Conservation (phyloP, 371 early-diverging fungal genomes). For the Mucor sp. region DNA sequence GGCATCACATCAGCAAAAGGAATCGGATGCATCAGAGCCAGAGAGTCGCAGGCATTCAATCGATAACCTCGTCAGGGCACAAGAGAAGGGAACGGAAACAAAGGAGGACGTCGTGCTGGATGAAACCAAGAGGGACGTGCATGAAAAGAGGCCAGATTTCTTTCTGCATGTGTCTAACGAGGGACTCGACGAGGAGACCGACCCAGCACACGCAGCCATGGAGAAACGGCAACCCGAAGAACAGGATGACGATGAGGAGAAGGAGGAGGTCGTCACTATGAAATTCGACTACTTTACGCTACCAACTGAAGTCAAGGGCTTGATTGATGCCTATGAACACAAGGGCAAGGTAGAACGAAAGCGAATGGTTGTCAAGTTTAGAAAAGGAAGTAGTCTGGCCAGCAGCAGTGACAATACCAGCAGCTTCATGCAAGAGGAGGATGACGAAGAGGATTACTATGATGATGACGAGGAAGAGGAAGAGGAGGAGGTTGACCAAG, state of each 20-base stretch:
- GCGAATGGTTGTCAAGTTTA: slow-evolving; percentile 5
- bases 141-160: not conserved
- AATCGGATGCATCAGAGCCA: not conserved
- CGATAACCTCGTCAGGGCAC: slow-evolving; percentile 6
- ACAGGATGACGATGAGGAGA: not conserved
- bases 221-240: not conserved
- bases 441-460: slow-evolving; percentile 6
- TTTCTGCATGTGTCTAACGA: not conserved
- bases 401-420: slow-evolving; percentile 1
- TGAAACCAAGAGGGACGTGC: not conserved
- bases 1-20: not conserved
- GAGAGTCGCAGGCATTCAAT: slow-evolving; percentile 20
- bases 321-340: slow-evolving; percentile 25
- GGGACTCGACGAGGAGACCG: not conserved
- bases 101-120: not conserved
- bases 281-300: slow-evolving; percentile 37
- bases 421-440: not conserved
- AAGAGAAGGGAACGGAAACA: not conserved
- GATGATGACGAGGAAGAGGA: slow-evolving; percentile 6
- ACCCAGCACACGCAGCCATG: not conserved
- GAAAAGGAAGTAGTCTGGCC: not conserved
- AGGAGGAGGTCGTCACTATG: slow-evolving; percentile 3
- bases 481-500: not conserved
- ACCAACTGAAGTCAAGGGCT: slow-evolving; percentile 26
- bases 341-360: slow-evolving; percentile 18